These are phyloP conservation scores for Coemansia sp. DNA, from an alignment of 192 early-diverging fungal species.

Conservation along the genomic window DNA sequence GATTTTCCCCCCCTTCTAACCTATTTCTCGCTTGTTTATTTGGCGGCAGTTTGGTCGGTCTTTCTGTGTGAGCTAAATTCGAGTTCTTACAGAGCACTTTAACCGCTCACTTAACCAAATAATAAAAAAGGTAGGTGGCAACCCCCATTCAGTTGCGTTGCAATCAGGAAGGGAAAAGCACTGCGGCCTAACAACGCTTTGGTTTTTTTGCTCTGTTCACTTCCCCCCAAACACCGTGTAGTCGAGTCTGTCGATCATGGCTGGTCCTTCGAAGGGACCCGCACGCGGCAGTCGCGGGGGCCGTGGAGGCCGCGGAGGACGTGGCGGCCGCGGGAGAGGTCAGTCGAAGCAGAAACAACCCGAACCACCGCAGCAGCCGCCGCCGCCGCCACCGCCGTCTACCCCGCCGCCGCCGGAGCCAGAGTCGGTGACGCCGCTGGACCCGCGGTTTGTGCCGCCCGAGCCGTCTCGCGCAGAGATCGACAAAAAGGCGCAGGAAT, in stretches of 20 bases:
- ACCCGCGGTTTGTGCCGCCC: conserved; percentile 34
- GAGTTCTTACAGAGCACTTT: no score
- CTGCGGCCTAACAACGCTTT: not conserved
- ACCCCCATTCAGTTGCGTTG: not conserved
- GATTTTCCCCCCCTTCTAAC: not conserved
- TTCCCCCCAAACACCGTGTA: no score
- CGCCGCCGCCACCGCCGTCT: not conserved
- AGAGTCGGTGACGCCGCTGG: conserved; percentile 9
- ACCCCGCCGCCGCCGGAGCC: not conserved
- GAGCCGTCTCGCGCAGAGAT: conserved; percentile 19
- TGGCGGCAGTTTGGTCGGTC: no score
- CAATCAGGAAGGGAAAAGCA: no score
- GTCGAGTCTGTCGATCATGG: not conserved
- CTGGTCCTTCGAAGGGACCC: conserved; percentile 2
- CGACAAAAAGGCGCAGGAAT: conserved; percentile 74
- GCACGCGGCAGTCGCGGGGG: not conserved
- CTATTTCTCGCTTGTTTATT: not conserved
- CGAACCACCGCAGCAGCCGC: conserved; percentile 1
- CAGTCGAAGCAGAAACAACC: not conserved
- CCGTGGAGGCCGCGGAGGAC: not conserved
- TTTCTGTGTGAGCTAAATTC: no score
- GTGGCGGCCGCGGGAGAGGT: not conserved
- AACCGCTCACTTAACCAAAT: no score
- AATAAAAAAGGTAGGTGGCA: not conserved
- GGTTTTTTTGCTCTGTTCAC: not conserved